Base-by-base conservation (phyloP, 495 filamentous ascomycete species). In the Neurospora tetraspora region DNA sequence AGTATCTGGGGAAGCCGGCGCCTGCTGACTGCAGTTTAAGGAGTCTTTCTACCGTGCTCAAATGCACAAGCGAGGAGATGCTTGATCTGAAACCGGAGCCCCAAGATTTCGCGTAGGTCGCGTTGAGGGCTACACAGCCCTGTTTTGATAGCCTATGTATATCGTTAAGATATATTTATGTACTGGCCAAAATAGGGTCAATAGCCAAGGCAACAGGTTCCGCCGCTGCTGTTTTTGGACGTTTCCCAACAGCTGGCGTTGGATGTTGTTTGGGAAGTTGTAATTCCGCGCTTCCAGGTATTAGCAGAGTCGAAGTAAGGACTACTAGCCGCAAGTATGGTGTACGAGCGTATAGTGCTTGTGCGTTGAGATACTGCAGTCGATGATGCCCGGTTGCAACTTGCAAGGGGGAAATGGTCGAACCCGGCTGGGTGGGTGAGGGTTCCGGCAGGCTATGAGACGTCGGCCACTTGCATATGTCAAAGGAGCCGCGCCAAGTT, bases 191-290 rank as follows among this genome's bases (percentile, higher is more conserved):
- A 75, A 73, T 79, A 77, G 71, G 70, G 76, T 76, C 69, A 71
- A 76, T 77, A 76, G 80, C 45, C 71, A 76, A 73, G 73, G 34
- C 72, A 76, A 73, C 75, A 76, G 73, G 70, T 79, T 74, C 78
- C 76, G 76, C 79, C 73, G 74, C 73, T 77, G 71, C 78, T 81
- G 77, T 81, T 81, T 81, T 80, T 79, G 80, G 80, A 78, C 79
- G 74, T 73, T 75, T 69, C 73, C 73, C 76, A 73, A 73, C 45
- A 69, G 76, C 71, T 77, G 72, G 73, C 69, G 68, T 39, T 42
- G 71, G 68, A 40, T 20, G 53, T 31, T 73, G 59, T 18, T 71
- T 47, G 18, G n/a, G 40, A 23, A n/a, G 4, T 37, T 72, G 40
- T 20, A 69, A 59, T 71, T 74, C 70, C 45, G 27, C 70, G 42